A percentile compares a stretch with the other conserved stretches of the same genome.
phyloP scores from a whole-genome alignment of 257 asterid species.

The Solanum sparsipilum region DNA sequence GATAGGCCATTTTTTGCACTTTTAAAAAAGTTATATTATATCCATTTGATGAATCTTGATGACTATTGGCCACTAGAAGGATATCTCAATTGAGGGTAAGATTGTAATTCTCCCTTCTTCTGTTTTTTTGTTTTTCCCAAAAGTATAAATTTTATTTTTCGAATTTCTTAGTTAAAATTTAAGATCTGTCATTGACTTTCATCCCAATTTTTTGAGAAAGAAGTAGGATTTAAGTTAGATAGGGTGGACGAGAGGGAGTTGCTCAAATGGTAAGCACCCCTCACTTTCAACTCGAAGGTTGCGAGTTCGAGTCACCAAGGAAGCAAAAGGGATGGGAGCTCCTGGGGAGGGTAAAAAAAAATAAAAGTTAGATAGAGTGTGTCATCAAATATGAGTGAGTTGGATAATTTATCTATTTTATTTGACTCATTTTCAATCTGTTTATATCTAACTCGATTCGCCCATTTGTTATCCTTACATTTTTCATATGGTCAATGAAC shows the following conservation, averaged over 20 bases:
- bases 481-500: background rate
- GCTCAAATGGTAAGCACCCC: too few relatives aligned
- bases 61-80: background rate
- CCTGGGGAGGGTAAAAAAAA: too few relatives aligned
- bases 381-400: background rate
- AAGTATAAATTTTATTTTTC: too few relatives aligned
- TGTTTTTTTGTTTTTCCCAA: background rate
- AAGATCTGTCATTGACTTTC: too few relatives aligned
- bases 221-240: background rate
- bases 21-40: background rate
- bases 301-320: too few relatives aligned
- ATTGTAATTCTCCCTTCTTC: background rate
- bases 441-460: background rate
- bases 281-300: too few relatives aligned
- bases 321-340: too few relatives aligned
- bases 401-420: background rate
- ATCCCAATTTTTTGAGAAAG: background rate
- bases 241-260: too few relatives aligned
- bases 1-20: background rate
- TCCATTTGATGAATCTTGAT: background rate
- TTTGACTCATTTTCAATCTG: too few relatives aligned
- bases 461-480: rapidly evolving
- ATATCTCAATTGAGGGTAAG: background rate
- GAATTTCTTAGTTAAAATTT: too few relatives aligned
- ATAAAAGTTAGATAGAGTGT: too few relatives aligned